A percentile compares a stretch with the other conserved stretches of the same genome.
These are phyloP conservation scores for Malus hybrid DNA, from an alignment of 331 rosid species.

Conservation along the genomic window DNA sequence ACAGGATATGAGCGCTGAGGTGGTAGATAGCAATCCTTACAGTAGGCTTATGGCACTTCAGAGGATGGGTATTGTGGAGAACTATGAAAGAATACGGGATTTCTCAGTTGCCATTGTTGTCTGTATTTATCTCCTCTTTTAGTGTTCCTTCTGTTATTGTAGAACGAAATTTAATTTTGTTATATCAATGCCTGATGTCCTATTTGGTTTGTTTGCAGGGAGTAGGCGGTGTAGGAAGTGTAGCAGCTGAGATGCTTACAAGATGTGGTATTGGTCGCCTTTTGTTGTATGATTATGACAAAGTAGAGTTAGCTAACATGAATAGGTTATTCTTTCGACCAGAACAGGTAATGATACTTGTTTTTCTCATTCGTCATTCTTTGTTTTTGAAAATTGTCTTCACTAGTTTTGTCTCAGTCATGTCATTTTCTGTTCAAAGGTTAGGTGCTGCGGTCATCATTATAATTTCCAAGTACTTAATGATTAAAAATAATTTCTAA, in stretches of 20 bases:
- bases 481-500: not conserved
- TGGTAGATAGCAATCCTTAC: constrained; percentile 92
- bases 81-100: constrained; percentile 86
- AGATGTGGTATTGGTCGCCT: constrained; percentile 99
- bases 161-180: not conserved
- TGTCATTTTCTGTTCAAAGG: not conserved
- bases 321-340: constrained; percentile 96
- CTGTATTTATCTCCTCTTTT: constrained; percentile 46
- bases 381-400: not conserved
- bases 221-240: constrained; percentile 96
- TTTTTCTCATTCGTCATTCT: constrained; percentile 8
- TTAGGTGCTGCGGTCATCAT: not conserved
- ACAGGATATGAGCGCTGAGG: constrained; percentile 97
- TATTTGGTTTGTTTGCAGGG: constrained; percentile 42
- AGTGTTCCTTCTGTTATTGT: constrained; percentile 8
- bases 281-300: constrained; percentile 92
- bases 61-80: constrained; percentile 85
- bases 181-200: not conserved
- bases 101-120: constrained; percentile 98
- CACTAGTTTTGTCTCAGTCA: not conserved
- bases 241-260: constrained; percentile 97
- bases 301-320: constrained; percentile 99
- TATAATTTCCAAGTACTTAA: not conserved
- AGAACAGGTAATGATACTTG: constrained; percentile 54
- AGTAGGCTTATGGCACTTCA: constrained; percentile 99